These are phyloP conservation scores for Pichia sorboxylosa DNA, from an alignment of 1,139 yeast species.

Conservation along the genomic window DNA sequence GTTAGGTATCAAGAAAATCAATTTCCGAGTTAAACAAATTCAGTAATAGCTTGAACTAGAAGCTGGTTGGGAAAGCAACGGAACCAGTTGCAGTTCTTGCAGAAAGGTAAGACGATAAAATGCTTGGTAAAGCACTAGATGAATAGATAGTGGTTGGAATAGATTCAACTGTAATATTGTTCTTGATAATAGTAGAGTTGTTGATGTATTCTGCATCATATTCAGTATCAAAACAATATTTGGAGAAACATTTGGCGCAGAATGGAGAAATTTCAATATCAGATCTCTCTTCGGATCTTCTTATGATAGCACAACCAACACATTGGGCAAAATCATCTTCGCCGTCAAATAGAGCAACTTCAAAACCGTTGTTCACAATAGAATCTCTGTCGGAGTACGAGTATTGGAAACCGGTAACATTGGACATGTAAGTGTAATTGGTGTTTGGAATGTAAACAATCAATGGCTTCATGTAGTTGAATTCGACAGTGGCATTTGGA, in stretches of 20 bases:
- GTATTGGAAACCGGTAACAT: constrained; percentile 35
- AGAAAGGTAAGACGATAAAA: constrained; percentile 8
- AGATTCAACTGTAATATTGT: constrained; percentile 7
- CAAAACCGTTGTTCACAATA: constrained; percentile 43
- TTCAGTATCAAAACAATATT: constrained; percentile 25
- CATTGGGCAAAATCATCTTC: constrained; percentile 34
- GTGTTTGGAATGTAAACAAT: constrained; percentile 45
- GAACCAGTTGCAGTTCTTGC: constrained; percentile 5
- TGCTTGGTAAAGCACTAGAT: constrained; percentile 10
- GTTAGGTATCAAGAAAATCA: background rate
- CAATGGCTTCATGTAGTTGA: constrained; percentile 35
- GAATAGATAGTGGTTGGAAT: constrained; percentile 13
- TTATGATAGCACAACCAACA: constrained; percentile 47
- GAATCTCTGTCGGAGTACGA: constrained; percentile 32
- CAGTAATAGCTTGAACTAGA: constrained; percentile 1
- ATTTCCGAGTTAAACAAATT: background rate
- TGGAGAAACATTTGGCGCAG: constrained; percentile 28
- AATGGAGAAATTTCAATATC: constrained; percentile 20
- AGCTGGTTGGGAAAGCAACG: constrained; percentile 9
- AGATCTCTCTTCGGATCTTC: constrained; percentile 40
- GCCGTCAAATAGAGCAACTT: constrained; percentile 35
- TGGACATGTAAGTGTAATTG: constrained; percentile 35
- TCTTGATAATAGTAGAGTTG: background rate
- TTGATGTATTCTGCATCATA: background rate
- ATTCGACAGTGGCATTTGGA: constrained; percentile 18